A percentile compares a stretch with the other conserved stretches of the same genome.
phyloP scores from a whole-genome alignment of 495 filamentous ascomycete species.

The Bacidia rubella region DNA sequence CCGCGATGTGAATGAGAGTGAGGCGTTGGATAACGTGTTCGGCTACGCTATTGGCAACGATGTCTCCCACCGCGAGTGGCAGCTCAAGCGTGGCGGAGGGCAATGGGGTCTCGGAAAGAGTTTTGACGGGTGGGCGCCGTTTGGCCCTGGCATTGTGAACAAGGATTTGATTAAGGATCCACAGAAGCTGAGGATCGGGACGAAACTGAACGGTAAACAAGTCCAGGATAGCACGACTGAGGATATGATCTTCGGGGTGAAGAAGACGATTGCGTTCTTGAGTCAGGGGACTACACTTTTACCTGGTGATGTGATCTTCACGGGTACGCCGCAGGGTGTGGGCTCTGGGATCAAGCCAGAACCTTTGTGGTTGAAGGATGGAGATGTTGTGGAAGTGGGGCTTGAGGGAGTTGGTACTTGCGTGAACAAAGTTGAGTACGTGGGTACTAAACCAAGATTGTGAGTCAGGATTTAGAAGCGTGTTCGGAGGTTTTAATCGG shows the following conservation, averaged over 20 bases:
- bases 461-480: not conserved
- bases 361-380: slow-evolving; percentile 63
- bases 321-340: slow-evolving; percentile 74
- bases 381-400: slow-evolving; percentile 63
- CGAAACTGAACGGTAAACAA: slow-evolving; percentile 55
- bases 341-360: slow-evolving; percentile 59
- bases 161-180: slow-evolving; percentile 54
- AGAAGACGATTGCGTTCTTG: slow-evolving; percentile 58
- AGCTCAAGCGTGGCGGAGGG: slow-evolving; percentile 61
- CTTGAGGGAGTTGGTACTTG: slow-evolving; percentile 60
- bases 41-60: slow-evolving; percentile 78
- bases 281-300: slow-evolving; percentile 64
- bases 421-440: slow-evolving; percentile 47
- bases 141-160: slow-evolving; percentile 67
- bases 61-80: slow-evolving; percentile 74
- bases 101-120: slow-evolving; percentile 78
- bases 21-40: slow-evolving; percentile 61
- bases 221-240: slow-evolving; percentile 62
- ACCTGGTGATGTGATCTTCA: slow-evolving; percentile 74
- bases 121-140: slow-evolving; percentile 83
- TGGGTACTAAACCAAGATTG: not conserved
- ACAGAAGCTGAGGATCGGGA: slow-evolving; percentile 49
- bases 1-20: slow-evolving; percentile 47
- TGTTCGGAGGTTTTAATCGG: too few relatives aligned
- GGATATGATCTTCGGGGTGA: slow-evolving; percentile 75